phyloP scores from a whole-genome alignment of 2,329 filamentous ascomycete genomes.

The Neopestalotiopsis clavispora region DNA sequence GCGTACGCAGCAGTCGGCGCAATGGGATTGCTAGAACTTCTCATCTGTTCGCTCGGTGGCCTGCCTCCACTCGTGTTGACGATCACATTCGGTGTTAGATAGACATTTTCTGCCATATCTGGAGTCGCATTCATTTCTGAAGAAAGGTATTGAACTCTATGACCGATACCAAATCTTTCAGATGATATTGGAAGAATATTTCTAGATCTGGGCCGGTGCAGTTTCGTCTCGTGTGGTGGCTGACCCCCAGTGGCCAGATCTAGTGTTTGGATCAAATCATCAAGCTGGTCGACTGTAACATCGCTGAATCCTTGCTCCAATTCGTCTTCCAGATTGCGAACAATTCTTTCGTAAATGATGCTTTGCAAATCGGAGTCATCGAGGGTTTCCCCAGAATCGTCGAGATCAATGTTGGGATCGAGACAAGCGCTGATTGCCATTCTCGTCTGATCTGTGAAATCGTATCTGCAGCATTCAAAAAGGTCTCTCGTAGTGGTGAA shows the following conservation, averaged over 20 bases:
- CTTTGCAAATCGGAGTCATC: neutral
- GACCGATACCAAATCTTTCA: too few relatives aligned
- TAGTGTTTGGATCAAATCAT: neutral
- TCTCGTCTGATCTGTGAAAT: neutral
- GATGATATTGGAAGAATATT: too few relatives aligned
- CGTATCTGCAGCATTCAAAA: neutral
- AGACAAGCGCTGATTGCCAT: neutral
- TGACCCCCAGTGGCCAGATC: neutral
- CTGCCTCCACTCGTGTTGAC: too few relatives aligned
- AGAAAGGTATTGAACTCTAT: too few relatives aligned
- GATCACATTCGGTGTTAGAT: too few relatives aligned
- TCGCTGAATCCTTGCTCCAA: neutral
- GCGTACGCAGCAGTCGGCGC: too few relatives aligned
- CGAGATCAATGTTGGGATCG: neutral
- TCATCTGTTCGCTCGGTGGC: too few relatives aligned
- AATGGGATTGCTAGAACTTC: too few relatives aligned
- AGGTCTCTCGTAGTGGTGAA: neutral
- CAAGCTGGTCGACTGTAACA: neutral
- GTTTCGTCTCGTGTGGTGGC: neutral
- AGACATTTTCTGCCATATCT: too few relatives aligned
- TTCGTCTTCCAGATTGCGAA: neutral
- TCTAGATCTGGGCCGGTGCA: too few relatives aligned
- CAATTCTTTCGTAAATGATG: neutral
- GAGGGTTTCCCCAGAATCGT: accelerated
- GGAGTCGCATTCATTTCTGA: too few relatives aligned